Conservation (phyloP, 495 filamentous ascomycete genomes). For the Penicillium psychrofluorescens region DNA sequence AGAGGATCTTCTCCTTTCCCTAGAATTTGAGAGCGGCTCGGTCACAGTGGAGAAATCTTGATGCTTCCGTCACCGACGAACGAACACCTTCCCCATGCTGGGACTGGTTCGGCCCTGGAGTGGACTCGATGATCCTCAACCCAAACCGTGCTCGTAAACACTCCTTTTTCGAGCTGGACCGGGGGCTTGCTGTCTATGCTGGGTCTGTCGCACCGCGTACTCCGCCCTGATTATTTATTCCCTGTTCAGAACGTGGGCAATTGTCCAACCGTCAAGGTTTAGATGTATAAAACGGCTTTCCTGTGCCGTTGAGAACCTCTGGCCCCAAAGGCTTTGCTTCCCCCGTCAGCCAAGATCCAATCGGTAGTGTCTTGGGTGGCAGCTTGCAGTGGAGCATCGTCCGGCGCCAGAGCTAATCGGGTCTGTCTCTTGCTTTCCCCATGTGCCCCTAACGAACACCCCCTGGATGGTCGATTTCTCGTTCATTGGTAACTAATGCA, state of each 20-base stretch:
- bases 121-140: neutral
- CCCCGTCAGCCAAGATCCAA: neutral
- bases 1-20: neutral
- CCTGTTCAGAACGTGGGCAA: too few relatives aligned
- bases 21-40: too few relatives aligned
- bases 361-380: constrained; percentile 21
- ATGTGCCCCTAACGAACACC: constrained; percentile 34
- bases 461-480: constrained; percentile 14
- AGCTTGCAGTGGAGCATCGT: constrained; percentile 26
- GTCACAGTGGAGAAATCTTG: too few relatives aligned
- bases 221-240: too few relatives aligned
- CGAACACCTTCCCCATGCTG: constrained; percentile 19
- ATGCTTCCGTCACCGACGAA: constrained; percentile 10
- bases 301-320: too few relatives aligned
- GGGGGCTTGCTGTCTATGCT: neutral
- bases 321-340: too few relatives aligned
- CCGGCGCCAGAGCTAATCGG: constrained; percentile 27
- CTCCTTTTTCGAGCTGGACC: constrained; percentile 1
- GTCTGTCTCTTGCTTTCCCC: constrained; percentile 28
- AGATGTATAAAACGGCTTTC: too few relatives aligned
- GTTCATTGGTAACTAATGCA: neutral
- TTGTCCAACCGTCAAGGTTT: too few relatives aligned
- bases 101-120: neutral
- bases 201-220: too few relatives aligned
- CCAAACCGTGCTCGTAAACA: neutral